phyloP scores from a whole-genome alignment of 148 eudicot genomes.

The Vaccinium darrowii region DNA sequence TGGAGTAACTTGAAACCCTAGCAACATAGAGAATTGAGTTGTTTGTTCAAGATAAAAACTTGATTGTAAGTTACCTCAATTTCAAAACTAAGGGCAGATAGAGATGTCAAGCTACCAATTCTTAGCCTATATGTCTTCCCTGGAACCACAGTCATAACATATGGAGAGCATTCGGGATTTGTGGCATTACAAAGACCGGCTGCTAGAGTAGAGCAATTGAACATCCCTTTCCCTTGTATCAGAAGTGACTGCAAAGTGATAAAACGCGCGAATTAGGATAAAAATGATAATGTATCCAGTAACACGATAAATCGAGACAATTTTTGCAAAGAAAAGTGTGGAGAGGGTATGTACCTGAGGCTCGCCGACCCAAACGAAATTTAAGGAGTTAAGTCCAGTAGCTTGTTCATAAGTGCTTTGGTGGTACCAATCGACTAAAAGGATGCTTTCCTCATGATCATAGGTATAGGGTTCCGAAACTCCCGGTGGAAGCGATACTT shows the following conservation, averaged over 20 bases:
- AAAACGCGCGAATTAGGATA: background rate
- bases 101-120: constrained; percentile 65
- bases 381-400: constrained; percentile 44
- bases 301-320: no score
- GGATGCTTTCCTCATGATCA: constrained; percentile 55
- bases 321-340: background rate
- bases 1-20: no score
- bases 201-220: constrained; percentile 47
- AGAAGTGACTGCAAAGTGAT: constrained; percentile 54
- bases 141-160: constrained; percentile 50
- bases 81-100: constrained; percentile 74
- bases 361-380: constrained; percentile 74
- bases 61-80: constrained; percentile 54
- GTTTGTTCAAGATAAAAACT: no score
- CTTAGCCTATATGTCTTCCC: constrained; percentile 75
- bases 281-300: background rate
- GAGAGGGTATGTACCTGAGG: constrained; percentile 56
- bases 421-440: constrained; percentile 85
- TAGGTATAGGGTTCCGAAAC: constrained; percentile 61
- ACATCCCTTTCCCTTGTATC: constrained; percentile 75
- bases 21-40: no score
- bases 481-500: constrained; percentile 51
- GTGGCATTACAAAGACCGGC: constrained; percentile 46
- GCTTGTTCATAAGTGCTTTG: constrained; percentile 49
- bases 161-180: constrained; percentile 58